Percentiles rank a stretch among this genome's conserved stretches.
Evolutionary conservation across 306 rosid genomes (phyloP).

Genomic region (Hippophae tibetana): DNA sequence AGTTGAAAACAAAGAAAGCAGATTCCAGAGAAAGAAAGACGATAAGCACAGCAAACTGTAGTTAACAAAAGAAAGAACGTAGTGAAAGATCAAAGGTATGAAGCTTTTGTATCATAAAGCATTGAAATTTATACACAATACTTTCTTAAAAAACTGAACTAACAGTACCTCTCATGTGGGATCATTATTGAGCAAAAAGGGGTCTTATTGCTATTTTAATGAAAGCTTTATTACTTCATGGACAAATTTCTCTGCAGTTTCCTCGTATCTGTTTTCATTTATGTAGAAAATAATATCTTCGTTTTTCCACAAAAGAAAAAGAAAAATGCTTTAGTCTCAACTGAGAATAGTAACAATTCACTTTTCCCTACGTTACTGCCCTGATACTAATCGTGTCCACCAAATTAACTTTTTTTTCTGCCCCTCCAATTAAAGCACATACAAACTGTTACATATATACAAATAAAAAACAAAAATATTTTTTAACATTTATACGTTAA

Average conservation of each 20-base stretch:
- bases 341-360: no score
- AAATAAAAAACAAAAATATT: no score
- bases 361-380: no score
- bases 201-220: background rate
- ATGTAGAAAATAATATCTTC: conserved; percentile 7
- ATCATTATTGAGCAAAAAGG: conserved; percentile 1
- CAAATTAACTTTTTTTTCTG: no score
- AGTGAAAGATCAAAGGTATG: conserved; percentile 1
- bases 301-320: background rate
- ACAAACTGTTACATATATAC: background rate
- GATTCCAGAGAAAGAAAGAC: conserved; percentile 9
- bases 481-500: no score
- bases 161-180: conserved; percentile 28
- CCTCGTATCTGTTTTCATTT: conserved; percentile 2
- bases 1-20: conserved; percentile 2
- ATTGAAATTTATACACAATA: conserved; percentile 13
- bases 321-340: no score
- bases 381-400: no score
- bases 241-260: background rate
- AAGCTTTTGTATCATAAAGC: conserved; percentile 12
- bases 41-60: background rate
- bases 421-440: no score
- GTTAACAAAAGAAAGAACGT: conserved; percentile 3
- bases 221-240: background rate
- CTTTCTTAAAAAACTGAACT: conserved; percentile 16